These are phyloP conservation scores for Camellia granthamiana DNA, from an alignment of 148 eudicot genomes.

Conservation along the genomic window DNA sequence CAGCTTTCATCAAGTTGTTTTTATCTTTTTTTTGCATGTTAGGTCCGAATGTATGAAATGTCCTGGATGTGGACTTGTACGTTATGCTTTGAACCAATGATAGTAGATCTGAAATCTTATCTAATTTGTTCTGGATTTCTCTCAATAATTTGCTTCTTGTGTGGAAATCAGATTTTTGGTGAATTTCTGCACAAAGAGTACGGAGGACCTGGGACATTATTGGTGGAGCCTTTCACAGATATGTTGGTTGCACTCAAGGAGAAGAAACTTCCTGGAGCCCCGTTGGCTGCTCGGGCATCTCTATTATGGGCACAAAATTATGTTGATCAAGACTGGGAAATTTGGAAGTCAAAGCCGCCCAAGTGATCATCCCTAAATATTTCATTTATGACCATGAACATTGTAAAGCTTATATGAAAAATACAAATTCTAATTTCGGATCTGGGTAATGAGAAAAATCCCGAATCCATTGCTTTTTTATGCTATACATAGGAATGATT, in stretches of 20 bases:
- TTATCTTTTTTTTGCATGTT: constrained; percentile 12
- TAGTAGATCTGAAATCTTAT: not conserved
- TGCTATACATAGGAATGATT: not conserved
- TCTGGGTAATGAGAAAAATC: not conserved
- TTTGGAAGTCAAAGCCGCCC: constrained; percentile 13
- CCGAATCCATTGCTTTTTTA: constrained; percentile 21
- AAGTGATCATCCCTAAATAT: not conserved
- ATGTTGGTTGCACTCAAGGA: constrained; percentile 59
- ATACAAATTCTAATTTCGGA: not conserved
- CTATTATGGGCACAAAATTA: constrained; percentile 51
- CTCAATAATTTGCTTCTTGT: constrained; percentile 1
- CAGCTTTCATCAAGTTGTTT: constrained; percentile 20
- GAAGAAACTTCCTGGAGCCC: constrained; percentile 48
- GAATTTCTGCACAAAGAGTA: constrained; percentile 56
- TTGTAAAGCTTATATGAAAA: not conserved
- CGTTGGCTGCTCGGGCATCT: constrained; percentile 52
- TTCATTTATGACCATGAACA: too few relatives aligned
- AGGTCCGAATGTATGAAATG: constrained; percentile 2
- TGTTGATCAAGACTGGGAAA: constrained; percentile 47
- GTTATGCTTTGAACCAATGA: constrained; percentile 10
- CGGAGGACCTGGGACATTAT: constrained; percentile 74
- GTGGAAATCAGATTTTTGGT: constrained; percentile 43
- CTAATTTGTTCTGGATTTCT: not conserved
- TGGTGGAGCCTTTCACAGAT: constrained; percentile 73
- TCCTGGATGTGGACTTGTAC: constrained; percentile 10